Base-by-base conservation (phyloP, 495 filamentous ascomycete genomes). In the Aspergillus campestris region DNA sequence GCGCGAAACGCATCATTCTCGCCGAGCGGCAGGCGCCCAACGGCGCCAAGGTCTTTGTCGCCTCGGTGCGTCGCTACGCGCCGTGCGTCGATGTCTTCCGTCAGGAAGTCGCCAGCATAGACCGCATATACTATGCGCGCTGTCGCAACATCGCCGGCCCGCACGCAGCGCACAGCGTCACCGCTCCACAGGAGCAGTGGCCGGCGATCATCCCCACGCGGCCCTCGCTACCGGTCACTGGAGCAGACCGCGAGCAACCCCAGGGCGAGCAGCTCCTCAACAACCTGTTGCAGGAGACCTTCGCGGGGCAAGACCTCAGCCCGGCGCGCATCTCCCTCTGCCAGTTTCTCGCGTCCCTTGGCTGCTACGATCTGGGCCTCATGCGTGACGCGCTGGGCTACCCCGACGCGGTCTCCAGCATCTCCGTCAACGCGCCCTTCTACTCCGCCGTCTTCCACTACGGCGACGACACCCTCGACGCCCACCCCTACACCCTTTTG, bases 351-450 rank as follows among this genome's bases (percentile, higher is more conserved):
- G 65, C 66, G 6, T 70, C 64, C 10, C 53, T 74, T 10, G 75
- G 76, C 6, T 66, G 66, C n/a, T 77, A 81, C 45, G 79, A 81
- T 50, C 53, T 82, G 3, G 71, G 65, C 0, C 41, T 74, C 6
- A 75, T 82, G 71, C 69, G 79, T 0, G 79, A 82, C 53, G 57
- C 65, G 2, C 45, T 82, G 3, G 78, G 78, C 0, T 44, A 62
- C 30, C 59, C 66, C 0, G 65, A 64, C 27, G 62, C 66, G 0
- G 70, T 81, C 0, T 57, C 64, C 2, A 77, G 69, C 10, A 60
- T 72, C 14, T 61, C 63, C 1, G 62, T 72, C 8, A 67, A 66
- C 18, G 55, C 61, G 12, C 72, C 72, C 0, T 72, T 76, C 45
- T 77, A 71, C 47, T 65, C 65, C 1, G 69, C 64, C 3, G 56